Evolutionary conservation across 2,329 filamentous ascomycete genomes (phyloP).

Genomic region (Ophiostoma tasmaniense): DNA sequence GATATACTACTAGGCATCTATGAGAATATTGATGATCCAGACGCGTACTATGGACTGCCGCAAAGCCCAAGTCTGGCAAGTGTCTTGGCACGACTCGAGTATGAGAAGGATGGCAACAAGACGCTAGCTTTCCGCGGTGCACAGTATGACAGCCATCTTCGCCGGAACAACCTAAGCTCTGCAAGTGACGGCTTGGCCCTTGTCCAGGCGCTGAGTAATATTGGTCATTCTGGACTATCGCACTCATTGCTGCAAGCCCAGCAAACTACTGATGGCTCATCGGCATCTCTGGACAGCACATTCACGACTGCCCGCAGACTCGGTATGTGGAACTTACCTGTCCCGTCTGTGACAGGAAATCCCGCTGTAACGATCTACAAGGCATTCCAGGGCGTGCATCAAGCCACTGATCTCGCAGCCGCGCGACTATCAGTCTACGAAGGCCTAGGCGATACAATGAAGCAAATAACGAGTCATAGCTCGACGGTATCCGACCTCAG

Average conservation of each 20-base stretch:
- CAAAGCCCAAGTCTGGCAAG: constrained; percentile 68
- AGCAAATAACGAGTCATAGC: constrained; percentile 41
- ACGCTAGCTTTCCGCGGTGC: constrained; percentile 86
- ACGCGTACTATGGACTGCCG: constrained; percentile 87
- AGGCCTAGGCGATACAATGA: constrained; percentile 54
- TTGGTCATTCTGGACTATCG: constrained; percentile 80
- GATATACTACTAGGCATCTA: constrained; percentile 75
- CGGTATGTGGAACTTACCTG: constrained; percentile 85
- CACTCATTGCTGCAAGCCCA: constrained; percentile 67
- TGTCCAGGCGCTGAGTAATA: constrained; percentile 65
- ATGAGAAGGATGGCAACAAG: constrained; percentile 80
- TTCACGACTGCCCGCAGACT: constrained; percentile 73
- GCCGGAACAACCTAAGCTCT: constrained; percentile 46
- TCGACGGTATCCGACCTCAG: constrained; percentile 45
- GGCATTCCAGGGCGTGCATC: constrained; percentile 69
- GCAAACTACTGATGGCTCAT: constrained; percentile 48
- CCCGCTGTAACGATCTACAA: constrained; percentile 67
- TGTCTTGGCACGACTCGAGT: constrained; percentile 74
- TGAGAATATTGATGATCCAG: constrained; percentile 87
- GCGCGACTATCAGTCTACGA: constrained; percentile 54
- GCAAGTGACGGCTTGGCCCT: constrained; percentile 58
- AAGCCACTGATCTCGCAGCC: constrained; percentile 46
- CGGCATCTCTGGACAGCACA: constrained; percentile 58
- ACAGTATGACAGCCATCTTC: constrained; percentile 78
- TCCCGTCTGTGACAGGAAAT: constrained; percentile 51